Evolutionary conservation across 257 asterid genomes (phyloP), one percentile per base, ranked within the genome.

Genomic region (Perilla frutescens): DNA sequence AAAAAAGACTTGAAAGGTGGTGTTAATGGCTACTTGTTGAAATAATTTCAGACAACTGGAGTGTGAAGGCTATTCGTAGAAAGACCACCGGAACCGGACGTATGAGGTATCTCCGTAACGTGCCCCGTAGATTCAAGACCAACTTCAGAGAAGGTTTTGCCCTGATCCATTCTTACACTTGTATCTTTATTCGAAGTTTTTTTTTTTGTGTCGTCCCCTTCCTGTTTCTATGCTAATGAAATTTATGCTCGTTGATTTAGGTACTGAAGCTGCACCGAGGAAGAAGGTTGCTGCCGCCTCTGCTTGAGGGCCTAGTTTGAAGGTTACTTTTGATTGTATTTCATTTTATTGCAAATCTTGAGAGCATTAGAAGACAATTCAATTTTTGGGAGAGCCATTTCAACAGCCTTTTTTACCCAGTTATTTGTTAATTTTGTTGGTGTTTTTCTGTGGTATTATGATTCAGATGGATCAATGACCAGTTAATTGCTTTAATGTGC

Each of bases 41-140:
- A 34, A 34, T 34, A 34, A 34, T 34, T 34, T 58, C 34, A 81
- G 85, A 81, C 75, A 81, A 89, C 83, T 89, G 93, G 96, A 89
- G 96, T 77, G 91, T 82, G 77, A 90, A 90, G 86, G 96, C 94
- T n/a, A 90, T 88, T 26, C 87, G 96, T 40, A 68, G 97, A 72
- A 87, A 91, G 92, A 91, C 97, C 1, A 89, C 97, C 36, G 96
- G 96, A 56, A 87, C 94, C 15, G 97, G 97, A 11, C 88, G 92
- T 6, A 91, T 91, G 97, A 87, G 93, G 91, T 87, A 91, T 45
- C 88, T 89, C 31, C 91, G 95, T 55, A 49, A 91, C 2, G 97
- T 89, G 1, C 87, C 92, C 43, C 85, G 91, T 54, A 82, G 96
- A 73, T 89, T 91, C 83, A 89, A 89, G 89, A 87, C 96, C 65